Evolutionary conservation across 495 filamentous ascomycete genomes (phyloP), one percentile per base, ranked within the genome.

Genomic region (Eremomyces bilateralis): DNA sequence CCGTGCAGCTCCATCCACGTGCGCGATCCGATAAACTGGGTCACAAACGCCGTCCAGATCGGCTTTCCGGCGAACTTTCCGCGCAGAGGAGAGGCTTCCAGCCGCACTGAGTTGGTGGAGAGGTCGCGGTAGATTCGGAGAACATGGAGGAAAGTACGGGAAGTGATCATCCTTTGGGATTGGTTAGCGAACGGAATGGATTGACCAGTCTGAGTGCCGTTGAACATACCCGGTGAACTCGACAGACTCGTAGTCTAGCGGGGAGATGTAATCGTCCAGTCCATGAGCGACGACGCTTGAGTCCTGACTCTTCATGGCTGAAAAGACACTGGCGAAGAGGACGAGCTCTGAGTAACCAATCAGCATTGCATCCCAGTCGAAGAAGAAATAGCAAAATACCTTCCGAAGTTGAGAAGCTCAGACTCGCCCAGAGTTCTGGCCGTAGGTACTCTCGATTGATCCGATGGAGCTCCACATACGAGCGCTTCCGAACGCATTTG

Each of bases 271-370:
- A 36, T 12, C 24, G 8, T 27, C 24, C 24, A 27, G 10, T 28
- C 29, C 43, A 6, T n/a, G n/a, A n/a, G n/a, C n/a, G n/a, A n/a
- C n/a, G n/a, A n/a, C n/a, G 60, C 54, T 17, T 47, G 48, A 43
- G 36, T 80, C 79, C 32, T 79, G 68, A 11, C 68, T 63, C 46
- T 80, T 80, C 37, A 91, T 62, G 0, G 76, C 71, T 18, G 79
- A 53, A 44, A 85, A 78, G 0, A 73, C 69, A 52, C 67, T 74
- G 50, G 76, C 78, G 50, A 91, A 88, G 1, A 80, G 56, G 10
- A 82, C 76, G 69, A 91, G 10, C 70, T 39, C 56, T 69, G 72
- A 28, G 18, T 20, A 37, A 18, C 20, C 0, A n/a, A 33, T 46
- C 29, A 51, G 39, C 27, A 37, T 25, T 35, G 29, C 12, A 19